Evolutionary conservation across 192 early-diverging fungal genomes (phyloP), one percentile per base, ranked within the genome.

Genomic region (Globomyces pollinis-pini): DNA sequence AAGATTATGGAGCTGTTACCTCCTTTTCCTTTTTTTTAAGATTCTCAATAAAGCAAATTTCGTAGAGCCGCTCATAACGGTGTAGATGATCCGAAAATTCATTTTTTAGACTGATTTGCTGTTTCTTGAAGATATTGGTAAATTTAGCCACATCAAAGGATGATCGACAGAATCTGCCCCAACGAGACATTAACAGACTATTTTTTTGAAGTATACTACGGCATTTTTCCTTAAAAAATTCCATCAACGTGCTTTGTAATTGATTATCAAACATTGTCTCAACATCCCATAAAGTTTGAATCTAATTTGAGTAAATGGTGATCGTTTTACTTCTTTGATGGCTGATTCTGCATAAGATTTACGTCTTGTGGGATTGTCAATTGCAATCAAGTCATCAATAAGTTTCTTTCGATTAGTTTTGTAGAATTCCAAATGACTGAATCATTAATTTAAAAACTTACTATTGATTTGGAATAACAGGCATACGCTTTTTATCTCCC

Each of bases 131-230:
- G 12, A 60, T 39, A 3, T 60, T 33, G 16, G 38, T 43, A 47
- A 63, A 70, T 18, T 61, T 67, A 5, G 57, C 18, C 8, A 68
- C 59, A 39, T 77, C 74, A 65, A 65, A 57, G 2, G 72, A 62
- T 0, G 57, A 71, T 32, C 50, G 61, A 73, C 78, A 77, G 57
- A 80, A 80, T 20, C 78, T 44, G 33, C 54, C 51, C 78, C 78
- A 80, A 49, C 78, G 54, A 7, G 73, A 75, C 1, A 80, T 32
- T 12, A 80, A 55, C 8, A 80, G 51, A 13, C 61, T 33, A 29
- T 72, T 77, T 51, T 75, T 50, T 41, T 70, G 59, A 2, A 77
- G 23, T 1, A 66, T 15, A n/a, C 56, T 28, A 30, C 60, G 30
- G 11, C 57, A 36, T 49, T 68, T 74, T 18, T 65, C 45, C 29